Percentiles rank a stretch among this genome's conserved stretches.
phyloP scores from a whole-genome alignment of 129 eudicot genomes.

The Arctium minus region DNA sequence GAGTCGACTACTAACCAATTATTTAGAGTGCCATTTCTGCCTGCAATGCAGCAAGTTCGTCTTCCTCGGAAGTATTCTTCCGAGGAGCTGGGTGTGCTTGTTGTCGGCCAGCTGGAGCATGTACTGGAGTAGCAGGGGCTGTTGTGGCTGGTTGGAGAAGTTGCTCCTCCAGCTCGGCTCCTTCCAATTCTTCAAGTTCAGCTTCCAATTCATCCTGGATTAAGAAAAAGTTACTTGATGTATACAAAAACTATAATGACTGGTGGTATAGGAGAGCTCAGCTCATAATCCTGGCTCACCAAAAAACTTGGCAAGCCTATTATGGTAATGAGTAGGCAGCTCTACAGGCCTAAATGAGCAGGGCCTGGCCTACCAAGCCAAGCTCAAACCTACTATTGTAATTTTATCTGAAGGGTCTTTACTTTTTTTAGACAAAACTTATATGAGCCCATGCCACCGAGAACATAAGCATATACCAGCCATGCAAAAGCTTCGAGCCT shows the following conservation, averaged over 20 bases:
- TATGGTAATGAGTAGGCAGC: too few species aligned
- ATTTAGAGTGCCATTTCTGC: conserved; percentile 36
- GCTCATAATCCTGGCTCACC: too few species aligned
- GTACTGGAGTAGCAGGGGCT: conserved; percentile 33
- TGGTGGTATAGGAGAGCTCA: background rate
- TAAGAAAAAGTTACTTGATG: background rate
- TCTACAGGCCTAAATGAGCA: too few species aligned
- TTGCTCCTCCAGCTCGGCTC: conserved; percentile 46
- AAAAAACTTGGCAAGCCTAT: too few species aligned
- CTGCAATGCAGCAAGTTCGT: conserved; percentile 46
- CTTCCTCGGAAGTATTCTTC: conserved; percentile 39
- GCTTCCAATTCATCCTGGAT: conserved; percentile 46
- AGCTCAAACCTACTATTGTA: too few species aligned
- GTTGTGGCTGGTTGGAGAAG: conserved; percentile 48
- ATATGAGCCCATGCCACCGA: too few species aligned
- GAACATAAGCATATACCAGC: too few species aligned
- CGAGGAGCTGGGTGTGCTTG: conserved; percentile 25
- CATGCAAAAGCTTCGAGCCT: too few species aligned
- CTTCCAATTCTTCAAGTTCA: conserved; percentile 49
- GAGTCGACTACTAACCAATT: background rate
- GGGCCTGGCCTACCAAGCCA: too few species aligned
- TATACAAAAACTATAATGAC: background rate
- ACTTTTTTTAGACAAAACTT: too few species aligned
- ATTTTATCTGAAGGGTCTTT: too few species aligned
- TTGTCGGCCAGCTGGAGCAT: conserved; percentile 23